Conservation (phyloP, 306 rosid species). For the Macrotyloma uniflorum region DNA sequence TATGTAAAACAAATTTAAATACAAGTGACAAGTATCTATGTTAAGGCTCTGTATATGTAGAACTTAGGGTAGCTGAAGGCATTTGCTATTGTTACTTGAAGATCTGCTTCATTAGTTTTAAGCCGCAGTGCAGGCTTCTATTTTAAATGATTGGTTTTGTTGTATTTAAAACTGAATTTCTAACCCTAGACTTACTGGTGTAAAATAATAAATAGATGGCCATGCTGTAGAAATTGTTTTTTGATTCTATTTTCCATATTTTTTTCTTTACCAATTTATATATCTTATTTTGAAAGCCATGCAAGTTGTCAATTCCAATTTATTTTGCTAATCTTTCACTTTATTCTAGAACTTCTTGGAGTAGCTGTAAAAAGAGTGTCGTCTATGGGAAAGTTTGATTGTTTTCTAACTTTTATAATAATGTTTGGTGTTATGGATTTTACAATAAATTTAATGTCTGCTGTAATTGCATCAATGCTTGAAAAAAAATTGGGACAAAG, state of each 20-base stretch:
- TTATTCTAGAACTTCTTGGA: background rate
- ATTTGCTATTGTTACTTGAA: background rate
- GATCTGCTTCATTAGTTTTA: background rate
- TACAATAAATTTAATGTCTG: background rate
- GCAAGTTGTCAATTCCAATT: background rate
- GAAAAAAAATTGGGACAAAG: constrained; percentile 11
- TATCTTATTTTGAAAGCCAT: background rate
- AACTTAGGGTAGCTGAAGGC: background rate
- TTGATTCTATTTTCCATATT: background rate
- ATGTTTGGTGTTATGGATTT: background rate
- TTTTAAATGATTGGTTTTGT: background rate
- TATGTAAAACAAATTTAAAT: background rate
- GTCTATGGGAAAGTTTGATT: background rate
- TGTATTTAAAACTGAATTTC: background rate
- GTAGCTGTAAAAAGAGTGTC: background rate
- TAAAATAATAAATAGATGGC: background rate
- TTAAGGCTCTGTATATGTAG: background rate
- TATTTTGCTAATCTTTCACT: background rate
- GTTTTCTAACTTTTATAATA: background rate
- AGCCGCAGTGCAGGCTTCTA: background rate
- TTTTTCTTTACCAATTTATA: background rate
- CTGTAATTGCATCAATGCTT: background rate
- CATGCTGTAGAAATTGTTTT: background rate
- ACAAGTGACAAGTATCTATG: background rate
- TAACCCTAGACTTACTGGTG: background rate